phyloP scores from a whole-genome alignment of 2,329 filamentous ascomycete genomes.

The Didymella pomorum region DNA sequence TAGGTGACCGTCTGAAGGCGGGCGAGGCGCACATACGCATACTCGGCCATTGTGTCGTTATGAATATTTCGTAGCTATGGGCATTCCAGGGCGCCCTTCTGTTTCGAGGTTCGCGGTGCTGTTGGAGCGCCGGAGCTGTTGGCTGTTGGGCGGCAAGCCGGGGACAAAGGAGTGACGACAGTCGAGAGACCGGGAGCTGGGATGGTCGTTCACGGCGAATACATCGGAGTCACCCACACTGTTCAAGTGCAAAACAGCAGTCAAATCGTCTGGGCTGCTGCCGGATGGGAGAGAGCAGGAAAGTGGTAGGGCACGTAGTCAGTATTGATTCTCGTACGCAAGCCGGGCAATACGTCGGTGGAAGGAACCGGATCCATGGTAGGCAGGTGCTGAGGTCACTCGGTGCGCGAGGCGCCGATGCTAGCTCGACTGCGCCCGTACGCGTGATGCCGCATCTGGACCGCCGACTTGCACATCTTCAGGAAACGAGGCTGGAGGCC shows the following conservation, averaged over 20 bases:
- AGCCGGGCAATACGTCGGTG: slow-evolving; percentile 14
- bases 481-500: neutral
- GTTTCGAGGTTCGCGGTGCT: slow-evolving; percentile 1
- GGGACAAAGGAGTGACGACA: slow-evolving; percentile 49
- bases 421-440: slow-evolving; percentile 11
- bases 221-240: slow-evolving; percentile 18
- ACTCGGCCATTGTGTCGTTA: slow-evolving; percentile 34
- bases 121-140: slow-evolving; percentile 16
- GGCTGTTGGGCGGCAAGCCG: slow-evolving; percentile 21
- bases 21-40: slow-evolving; percentile 28
- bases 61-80: slow-evolving; percentile 10
- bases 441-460: slow-evolving; percentile 16
- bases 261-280: slow-evolving; percentile 7
- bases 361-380: slow-evolving; percentile 17
- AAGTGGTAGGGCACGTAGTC: slow-evolving; percentile 12
- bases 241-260: slow-evolving; percentile 12
- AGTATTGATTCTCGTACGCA: slow-evolving; percentile 20
- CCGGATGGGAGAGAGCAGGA: slow-evolving; percentile 7
- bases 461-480: neutral
- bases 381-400: slow-evolving; percentile 11
- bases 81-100: slow-evolving; percentile 23
- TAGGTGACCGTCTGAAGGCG: slow-evolving; percentile 1
- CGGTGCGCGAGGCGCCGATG: slow-evolving; percentile 2
- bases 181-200: slow-evolving; percentile 23
- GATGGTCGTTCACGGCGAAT: slow-evolving; percentile 19